Evolutionary conservation across 1,139 yeast species (phyloP), one percentile per base, ranked within the genome.

Genomic region (Diutina rugosa): DNA sequence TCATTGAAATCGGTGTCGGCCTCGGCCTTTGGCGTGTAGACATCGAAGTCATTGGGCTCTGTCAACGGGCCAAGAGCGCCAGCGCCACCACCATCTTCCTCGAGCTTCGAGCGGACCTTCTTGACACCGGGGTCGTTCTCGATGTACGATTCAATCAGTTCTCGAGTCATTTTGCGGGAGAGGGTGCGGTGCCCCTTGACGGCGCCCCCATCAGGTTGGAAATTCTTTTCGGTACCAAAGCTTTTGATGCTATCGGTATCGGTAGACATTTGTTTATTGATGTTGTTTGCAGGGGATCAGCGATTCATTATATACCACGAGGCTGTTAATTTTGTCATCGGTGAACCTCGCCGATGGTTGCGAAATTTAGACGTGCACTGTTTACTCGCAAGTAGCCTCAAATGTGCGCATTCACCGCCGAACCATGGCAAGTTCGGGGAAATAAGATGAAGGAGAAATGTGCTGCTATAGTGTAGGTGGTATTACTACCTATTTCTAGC

Each of bases 61-160:
- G 80, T 84, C 56, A 80, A 65, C 1, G 82, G 83, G 56, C 85
- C 85, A 51, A 79, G 66, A 1, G 61, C 63, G 56, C 84, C 84
- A 14, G 76, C 75, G 8, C 38, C 51, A 12, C 51, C 51, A 4
- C 12, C 51, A 9, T 38, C 44, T 10, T 14, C n/a, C 8, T 49
- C 53, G 6, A 49, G 16, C n/a, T 49, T 18, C 29, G 21, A 16
- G 14, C 32, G 16, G 28, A 49, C 53, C 29, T 30, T 29, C 12
- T 38, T n/a, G 28, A 49, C 53, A 4, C 53, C 53, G 18, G 53
- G 28, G n/a, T 49, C 44, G 28, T 16, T 49, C 32, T 49, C 53
- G 18, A 49, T 44, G n/a, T 49, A 49, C 6, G 44, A 7, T 8
- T 49, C 53, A n/a, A 49, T 30, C 53, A 28, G 16, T 28, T 49